Base-by-base conservation (phyloP, 2,329 filamentous ascomycete genomes). In the Colletotrichum theobromicola region DNA sequence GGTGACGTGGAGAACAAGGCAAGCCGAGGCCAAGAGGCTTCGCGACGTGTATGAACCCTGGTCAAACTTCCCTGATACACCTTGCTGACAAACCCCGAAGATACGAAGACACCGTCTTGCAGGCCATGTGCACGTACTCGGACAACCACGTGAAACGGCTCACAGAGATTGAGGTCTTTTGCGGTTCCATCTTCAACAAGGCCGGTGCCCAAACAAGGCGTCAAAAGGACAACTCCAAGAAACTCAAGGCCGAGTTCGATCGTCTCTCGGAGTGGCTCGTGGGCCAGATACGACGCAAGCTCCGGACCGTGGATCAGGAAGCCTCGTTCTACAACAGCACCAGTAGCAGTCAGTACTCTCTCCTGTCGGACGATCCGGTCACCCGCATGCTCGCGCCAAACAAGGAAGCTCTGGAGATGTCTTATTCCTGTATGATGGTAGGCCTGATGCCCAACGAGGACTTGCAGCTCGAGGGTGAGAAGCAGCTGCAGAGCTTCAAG, bases 161-260 rank as follows among this genome's bases (percentile, higher is more conserved):
- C 9, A 85, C 81, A 0, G 90, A 91, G 77, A 81, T 89, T 0
- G 90, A 91, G 73, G 88, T 89, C 0, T 90, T 90, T 67, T 89
- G 88, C 28, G 90, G 89, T 10, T 86, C 84, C n/a, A 86, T 91
- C n/a, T 80, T 90, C 53, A 90, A 88, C 80, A 88, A 86, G 75
- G 81, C 80, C 0, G 89, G 89, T 0, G 77, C 82, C 0, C 89
- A 89, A 79, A 89, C 86, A 1, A 82, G 82, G 12, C 86, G 88
- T 4, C 88, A 91, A 76, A 85, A 88, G 4, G 89, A 91, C 61
- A 83, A 84, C 3, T 90, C 89, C 3, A 81, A 85, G 61, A 88
- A 87, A 77, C 83, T 91, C 24, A 87, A 86, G 67, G 88, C 90
- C 16, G 87, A 88, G 62, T 90, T 88, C 62, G 87, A 89, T 57